Conservation (phyloP, 352 stramenopile species). For the Globisporangium splendens region DNA sequence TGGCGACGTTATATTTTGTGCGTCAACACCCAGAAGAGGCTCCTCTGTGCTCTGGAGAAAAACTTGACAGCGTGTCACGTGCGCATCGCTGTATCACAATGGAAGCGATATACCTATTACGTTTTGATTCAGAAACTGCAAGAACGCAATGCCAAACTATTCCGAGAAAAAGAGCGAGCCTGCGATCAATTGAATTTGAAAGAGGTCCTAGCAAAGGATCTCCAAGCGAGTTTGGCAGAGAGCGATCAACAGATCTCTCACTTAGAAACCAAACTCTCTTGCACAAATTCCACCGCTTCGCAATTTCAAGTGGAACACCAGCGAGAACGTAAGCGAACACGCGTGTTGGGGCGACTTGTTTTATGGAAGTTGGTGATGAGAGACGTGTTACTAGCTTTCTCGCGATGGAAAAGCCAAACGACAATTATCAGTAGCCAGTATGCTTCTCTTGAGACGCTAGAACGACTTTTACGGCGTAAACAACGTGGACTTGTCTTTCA, state of each 20-base stretch:
- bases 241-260: background rate
- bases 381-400: constrained; percentile 13
- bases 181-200: no score
- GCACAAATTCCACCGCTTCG: background rate
- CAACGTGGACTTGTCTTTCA: constrained; percentile 17
- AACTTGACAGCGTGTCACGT: no score
- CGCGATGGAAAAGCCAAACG: constrained; percentile 20
- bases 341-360: background rate
- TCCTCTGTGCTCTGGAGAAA: no score
- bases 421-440: constrained; percentile 4
- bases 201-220: no score
- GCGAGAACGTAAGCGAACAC: background rate
- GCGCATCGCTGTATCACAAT: no score
- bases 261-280: constrained; percentile 2
- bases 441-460: constrained; percentile 10
- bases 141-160: no score
- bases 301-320: background rate
- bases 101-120: no score
- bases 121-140: no score
- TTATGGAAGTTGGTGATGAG: background rate
- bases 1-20: no score
- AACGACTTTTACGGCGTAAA: constrained; percentile 16
- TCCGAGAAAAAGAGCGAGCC: no score
- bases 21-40: no score
- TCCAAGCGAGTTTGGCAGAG: background rate